These are phyloP conservation scores for Aspergillus diversus DNA, from an alignment of 495 filamentous ascomycete genomes.

Conservation along the genomic window DNA sequence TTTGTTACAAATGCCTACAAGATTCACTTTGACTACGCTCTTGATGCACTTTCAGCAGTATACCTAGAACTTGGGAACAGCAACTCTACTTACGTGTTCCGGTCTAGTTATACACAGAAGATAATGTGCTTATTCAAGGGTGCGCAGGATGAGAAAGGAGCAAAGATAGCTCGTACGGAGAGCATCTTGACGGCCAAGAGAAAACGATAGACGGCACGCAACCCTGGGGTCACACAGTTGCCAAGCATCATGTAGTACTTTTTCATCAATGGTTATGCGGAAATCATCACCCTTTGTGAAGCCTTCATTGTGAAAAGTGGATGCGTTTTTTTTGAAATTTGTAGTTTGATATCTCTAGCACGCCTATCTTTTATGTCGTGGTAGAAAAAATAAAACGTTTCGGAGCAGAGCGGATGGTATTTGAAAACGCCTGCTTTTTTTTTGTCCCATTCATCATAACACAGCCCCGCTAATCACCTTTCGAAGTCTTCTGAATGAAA, in stretches of 20 bases:
- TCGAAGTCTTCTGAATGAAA: constrained; percentile 13
- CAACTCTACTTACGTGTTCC: too few species aligned
- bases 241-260: constrained; percentile 32
- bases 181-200: constrained; percentile 5
- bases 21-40: too few species aligned
- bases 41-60: too few species aligned
- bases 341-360: constrained; percentile 49
- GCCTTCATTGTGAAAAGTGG: constrained; percentile 55
- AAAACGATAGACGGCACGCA: neutral
- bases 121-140: neutral
- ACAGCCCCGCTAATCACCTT: constrained; percentile 33
- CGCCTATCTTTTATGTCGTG: constrained; percentile 50
- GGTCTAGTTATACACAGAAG: too few species aligned
- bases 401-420: constrained; percentile 29
- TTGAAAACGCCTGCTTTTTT: constrained; percentile 28
- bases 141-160: neutral
- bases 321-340: constrained; percentile 38
- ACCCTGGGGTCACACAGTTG: neutral
- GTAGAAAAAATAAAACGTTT: constrained; percentile 37
- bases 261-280: constrained; percentile 56
- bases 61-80: too few species aligned
- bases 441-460: constrained; percentile 48
- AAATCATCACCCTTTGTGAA: constrained; percentile 52
- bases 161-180: neutral
- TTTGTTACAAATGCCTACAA: too few species aligned